Evolutionary conservation across 305 asterid species (phyloP), one percentile per base, ranked within the genome.

Genomic region (Plantago lanceolata): DNA sequence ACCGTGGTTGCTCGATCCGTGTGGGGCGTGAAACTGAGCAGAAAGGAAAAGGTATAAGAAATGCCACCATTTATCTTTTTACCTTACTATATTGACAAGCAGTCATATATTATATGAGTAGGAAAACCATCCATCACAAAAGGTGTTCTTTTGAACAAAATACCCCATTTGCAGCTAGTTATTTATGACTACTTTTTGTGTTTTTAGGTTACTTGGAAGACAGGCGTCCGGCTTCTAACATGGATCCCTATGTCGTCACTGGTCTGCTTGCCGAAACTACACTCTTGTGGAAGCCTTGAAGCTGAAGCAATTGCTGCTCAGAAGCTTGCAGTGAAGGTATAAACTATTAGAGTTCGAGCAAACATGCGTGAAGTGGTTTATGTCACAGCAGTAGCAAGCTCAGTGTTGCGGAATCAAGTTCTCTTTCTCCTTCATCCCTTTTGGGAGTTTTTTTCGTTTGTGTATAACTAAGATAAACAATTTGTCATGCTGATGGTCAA

Each of bases 11-110:
- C 80, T 92, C 98, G 40, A 92, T 92, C 64, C 96, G 96, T 71
- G 98, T 92, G 84, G 98, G 98, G 29, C 96, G 98, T 67, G 98
- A 92, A 72, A 92, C 98, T 15, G 98, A 92, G 87, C 81, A 87
- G 78, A 45, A 43, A 0, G 98, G 98, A 73, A 92, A 92, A 81
- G 98, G 97, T 88, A 78, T 57, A 20, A 7, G 4, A 35, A 44
- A 33, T 19, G 33, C 63, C 61, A 33, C 19, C 21, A 40, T 8
- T 3, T 18, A 37, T 21, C n/a, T 17, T 14, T 37, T 40, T 54
- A 6, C 19, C 14, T 29, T 40, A 19, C 61, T 56, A 40, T 15
- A 29, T 56, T 20, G 0, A n/a, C 18, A 28, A 19, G 45, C 15
- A 19, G 9, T 29, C 45, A 29, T 35, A 29, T 56, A 20, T 7